Evolutionary conservation across 768 basidiomycete genomes (phyloP).

Genomic region (Exidia glandulosa): DNA sequence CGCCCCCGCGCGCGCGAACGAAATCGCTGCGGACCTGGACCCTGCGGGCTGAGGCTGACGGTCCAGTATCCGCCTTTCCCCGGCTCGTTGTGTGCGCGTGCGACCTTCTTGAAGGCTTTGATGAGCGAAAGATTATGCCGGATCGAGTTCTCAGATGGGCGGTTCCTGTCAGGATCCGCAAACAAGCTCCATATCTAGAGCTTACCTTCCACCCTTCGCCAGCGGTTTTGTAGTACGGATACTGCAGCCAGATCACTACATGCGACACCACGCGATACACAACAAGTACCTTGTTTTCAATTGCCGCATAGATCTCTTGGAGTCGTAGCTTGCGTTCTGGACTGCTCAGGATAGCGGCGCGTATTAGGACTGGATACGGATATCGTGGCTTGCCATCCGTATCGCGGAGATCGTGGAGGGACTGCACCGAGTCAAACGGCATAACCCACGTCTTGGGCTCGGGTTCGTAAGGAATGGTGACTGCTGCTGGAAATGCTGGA

Average conservation of each 20-base stretch:
- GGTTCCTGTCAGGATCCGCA: neutral
- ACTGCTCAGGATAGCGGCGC: neutral
- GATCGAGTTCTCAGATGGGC: slow-evolving; percentile 40
- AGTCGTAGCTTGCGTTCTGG: neutral
- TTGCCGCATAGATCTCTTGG: neutral
- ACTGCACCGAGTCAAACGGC: neutral
- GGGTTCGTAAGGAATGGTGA: neutral
- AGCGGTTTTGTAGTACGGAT: neutral
- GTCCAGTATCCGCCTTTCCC: slow-evolving; percentile 45
- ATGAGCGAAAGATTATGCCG: slow-evolving; percentile 43
- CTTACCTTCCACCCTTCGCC: neutral
- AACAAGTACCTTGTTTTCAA: neutral
- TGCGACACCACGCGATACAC: neutral
- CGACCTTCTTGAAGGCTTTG: slow-evolving; percentile 43
- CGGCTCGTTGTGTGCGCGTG: slow-evolving; percentile 53
- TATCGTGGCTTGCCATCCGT: neutral
- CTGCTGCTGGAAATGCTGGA: neutral
- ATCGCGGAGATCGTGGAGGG: neutral
- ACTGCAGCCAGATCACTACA: neutral
- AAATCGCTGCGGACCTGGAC: neutral
- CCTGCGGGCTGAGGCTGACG: neutral
- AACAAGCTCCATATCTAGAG: neutral
- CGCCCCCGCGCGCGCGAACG: neutral
- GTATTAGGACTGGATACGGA: neutral
- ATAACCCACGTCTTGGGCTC: neutral